Base-by-base conservation (phyloP, 1,139 yeast species). In the Taphrina betulina region DNA sequence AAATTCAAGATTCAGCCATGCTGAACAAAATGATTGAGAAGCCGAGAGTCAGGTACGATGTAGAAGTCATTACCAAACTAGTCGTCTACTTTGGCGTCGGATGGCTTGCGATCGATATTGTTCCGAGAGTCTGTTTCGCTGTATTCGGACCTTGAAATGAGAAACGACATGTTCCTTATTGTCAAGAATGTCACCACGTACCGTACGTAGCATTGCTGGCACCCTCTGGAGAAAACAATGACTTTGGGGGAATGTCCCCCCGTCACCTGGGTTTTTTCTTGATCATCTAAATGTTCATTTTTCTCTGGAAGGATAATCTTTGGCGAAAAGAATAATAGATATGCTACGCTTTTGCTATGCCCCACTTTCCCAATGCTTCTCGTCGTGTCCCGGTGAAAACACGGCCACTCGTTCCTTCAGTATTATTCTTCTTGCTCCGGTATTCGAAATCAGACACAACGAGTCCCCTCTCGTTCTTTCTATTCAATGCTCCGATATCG, bases 21-120 rank as follows among this genome's bases (percentile, higher is more conserved):
- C 58, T 63, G 52, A 63, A 69, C 1, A 59, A 38, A 26, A 12
- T 63, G 73, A 42, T 80, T 71, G 66, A 74, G 69, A 65, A 62
- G 19, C 74, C 74, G 2, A 66, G 76, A 31, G 68, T 80, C 8
- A 72, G 89, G 55, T 83, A 81, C 64, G 92, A 84, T 61, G 82
- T 84, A 28, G 90, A 83, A 62, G 84, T 85, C 16, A 72, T 85
- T 42, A 87, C 92, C 10, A 75, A 90, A 64, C 68, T 85, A 58
- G 72, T 83, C 17, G 85, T 86, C 0, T 88, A 88, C 68, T 81
- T 85, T 2, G 95, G 95, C 0, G 78, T 87, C 24, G 74, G 87
- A 0, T 63, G 71, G 24, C 65, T 73, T 26, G 58, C 58, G 23
- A 57, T 50, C 16, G 52, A 53, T 24, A 16, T 43, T 19, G 53